These are phyloP conservation scores for Phytophthora ohioensis DNA, from an alignment of 352 stramenopile genomes.

Conservation along the genomic window DNA sequence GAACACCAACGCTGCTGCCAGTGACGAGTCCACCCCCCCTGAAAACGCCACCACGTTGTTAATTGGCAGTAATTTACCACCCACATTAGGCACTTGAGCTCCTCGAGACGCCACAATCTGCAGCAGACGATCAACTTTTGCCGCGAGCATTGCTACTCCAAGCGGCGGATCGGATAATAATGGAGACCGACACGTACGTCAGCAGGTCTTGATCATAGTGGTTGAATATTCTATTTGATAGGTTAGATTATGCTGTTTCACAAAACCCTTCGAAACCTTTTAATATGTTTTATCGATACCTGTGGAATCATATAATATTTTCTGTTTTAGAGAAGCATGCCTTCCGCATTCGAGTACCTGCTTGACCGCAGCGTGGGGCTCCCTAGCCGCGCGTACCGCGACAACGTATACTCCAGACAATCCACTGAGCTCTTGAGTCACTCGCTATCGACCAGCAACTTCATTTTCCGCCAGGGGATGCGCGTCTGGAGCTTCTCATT, in stretches of 20 bases:
- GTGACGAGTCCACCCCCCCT: conserved; percentile 96
- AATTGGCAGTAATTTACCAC: conserved; percentile 19
- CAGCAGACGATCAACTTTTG: conserved; percentile 56
- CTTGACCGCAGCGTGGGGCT: conserved; percentile 64
- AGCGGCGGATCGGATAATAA: neutral
- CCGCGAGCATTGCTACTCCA: conserved; percentile 23
- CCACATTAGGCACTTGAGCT: neutral
- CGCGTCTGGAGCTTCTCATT: conserved; percentile 69
- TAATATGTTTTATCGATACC: neutral
- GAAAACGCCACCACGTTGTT: conserved; percentile 93
- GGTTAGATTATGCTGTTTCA: neutral
- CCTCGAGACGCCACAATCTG: conserved; percentile 46
- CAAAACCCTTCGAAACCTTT: neutral
- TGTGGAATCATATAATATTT: conserved; percentile 9
- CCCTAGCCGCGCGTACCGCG: conserved; percentile 47
- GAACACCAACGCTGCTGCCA: conserved; percentile 93
- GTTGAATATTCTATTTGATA: conserved; percentile 12
- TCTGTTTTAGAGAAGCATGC: conserved; percentile 6
- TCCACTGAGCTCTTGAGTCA: conserved; percentile 30
- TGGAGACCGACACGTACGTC: conserved; percentile 11
- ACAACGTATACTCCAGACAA: conserved; percentile 45
- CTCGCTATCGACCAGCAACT: conserved; percentile 47
- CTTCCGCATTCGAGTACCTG: conserved; percentile 61
- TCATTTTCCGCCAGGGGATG: conserved; percentile 69
- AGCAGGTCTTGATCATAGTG: neutral